Conservation (phyloP, 2,329 filamentous ascomycete genomes). For the Iodosphaeria phyllophila region DNA sequence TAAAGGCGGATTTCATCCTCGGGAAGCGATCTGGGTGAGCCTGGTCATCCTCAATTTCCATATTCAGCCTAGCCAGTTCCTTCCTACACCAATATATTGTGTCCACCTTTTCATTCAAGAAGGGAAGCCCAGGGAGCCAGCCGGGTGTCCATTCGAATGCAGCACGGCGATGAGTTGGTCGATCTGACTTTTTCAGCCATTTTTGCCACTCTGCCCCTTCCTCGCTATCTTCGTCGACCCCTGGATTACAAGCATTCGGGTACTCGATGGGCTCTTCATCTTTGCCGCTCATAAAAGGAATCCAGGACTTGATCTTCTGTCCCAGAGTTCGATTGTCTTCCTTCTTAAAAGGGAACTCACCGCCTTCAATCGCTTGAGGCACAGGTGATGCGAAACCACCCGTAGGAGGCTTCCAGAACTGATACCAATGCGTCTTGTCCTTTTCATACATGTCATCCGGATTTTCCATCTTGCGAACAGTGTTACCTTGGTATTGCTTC, state of each 20-base stretch:
- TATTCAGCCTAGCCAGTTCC: constrained; percentile 70
- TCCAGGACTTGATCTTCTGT: constrained; percentile 25
- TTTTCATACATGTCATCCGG: constrained; percentile 28
- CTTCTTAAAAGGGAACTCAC: constrained; percentile 23
- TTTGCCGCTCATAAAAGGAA: constrained; percentile 29
- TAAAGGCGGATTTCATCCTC: constrained; percentile 88
- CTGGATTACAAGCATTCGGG: constrained; percentile 39
- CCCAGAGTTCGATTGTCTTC: constrained; percentile 31
- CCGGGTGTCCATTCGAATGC: constrained; percentile 29
- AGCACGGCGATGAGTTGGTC: constrained; percentile 68
- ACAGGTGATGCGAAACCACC: constrained; percentile 43
- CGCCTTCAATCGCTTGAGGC: constrained; percentile 32
- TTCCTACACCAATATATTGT: constrained; percentile 82
- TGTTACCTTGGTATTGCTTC: constrained; percentile 24
- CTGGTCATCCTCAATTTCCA: constrained; percentile 86
- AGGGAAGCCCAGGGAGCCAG: constrained; percentile 64
- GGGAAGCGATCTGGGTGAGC: constrained; percentile 70
- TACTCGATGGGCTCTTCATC: constrained; percentile 34
- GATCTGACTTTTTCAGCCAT: constrained; percentile 64
- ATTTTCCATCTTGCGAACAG: constrained; percentile 29
- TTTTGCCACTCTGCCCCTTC: constrained; percentile 61
- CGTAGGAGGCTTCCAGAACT: constrained; percentile 45
- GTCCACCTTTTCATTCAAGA: constrained; percentile 80
- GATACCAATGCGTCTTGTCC: constrained; percentile 32
- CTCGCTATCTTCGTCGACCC: constrained; percentile 32